Evolutionary conservation across 2,329 filamentous ascomycete genomes (phyloP).

Genomic region (Fusarium protoensiforme): DNA sequence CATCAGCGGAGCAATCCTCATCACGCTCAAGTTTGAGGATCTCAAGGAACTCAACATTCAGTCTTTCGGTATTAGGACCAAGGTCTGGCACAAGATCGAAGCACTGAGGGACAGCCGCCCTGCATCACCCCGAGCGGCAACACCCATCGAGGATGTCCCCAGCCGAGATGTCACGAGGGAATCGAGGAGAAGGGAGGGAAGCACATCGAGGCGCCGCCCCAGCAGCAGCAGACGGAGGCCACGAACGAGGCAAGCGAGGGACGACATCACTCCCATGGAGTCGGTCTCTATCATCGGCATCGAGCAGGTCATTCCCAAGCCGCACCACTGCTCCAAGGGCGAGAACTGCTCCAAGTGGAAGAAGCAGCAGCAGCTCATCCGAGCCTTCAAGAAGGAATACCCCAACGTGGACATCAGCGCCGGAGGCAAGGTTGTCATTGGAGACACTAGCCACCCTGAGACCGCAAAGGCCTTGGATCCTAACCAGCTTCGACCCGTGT

Average conservation of each 20-base stretch:
- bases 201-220: slow-evolving; percentile 48
- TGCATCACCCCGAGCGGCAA: slow-evolving; percentile 63
- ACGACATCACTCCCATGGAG: slow-evolving; percentile 82
- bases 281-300: slow-evolving; percentile 93
- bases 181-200: slow-evolving; percentile 52
- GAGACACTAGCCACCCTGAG: slow-evolving; percentile 80
- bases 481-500: slow-evolving; percentile 72
- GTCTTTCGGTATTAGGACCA: slow-evolving; percentile 84
- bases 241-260: slow-evolving; percentile 55
- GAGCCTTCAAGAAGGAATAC: slow-evolving; percentile 79
- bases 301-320: slow-evolving; percentile 86
- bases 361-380: slow-evolving; percentile 82
- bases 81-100: slow-evolving; percentile 84
- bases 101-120: slow-evolving; percentile 69
- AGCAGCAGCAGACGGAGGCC: slow-evolving; percentile 55
- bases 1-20: slow-evolving; percentile 86
- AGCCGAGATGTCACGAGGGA: slow-evolving; percentile 63
- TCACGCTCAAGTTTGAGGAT: slow-evolving; percentile 93
- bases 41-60: slow-evolving; percentile 82
- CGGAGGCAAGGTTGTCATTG: slow-evolving; percentile 79
- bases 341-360: slow-evolving; percentile 86
- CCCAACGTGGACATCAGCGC: slow-evolving; percentile 67
- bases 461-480: slow-evolving; percentile 69
- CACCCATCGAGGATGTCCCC: slow-evolving; percentile 70
- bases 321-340: slow-evolving; percentile 86